These are phyloP conservation scores for Sporisorium iseilematis-ciliati DNA, from an alignment of 1,284 basidiomycete genomes.

Conservation along the genomic window DNA sequence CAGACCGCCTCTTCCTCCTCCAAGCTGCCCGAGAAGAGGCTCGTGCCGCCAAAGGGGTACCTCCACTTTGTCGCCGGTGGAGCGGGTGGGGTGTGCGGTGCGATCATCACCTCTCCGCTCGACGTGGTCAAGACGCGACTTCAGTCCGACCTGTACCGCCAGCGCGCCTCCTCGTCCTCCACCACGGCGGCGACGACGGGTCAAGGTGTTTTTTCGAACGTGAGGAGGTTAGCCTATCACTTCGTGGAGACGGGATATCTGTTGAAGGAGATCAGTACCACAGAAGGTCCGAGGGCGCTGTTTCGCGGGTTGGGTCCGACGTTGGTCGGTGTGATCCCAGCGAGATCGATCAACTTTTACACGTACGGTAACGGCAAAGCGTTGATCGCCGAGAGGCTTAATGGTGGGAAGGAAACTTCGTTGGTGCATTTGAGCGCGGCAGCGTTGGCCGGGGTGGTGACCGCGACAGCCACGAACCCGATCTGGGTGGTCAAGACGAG, in stretches of 20 bases:
- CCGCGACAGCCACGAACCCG: constrained; percentile 91
- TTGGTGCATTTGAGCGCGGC: constrained; percentile 88
- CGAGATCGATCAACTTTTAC: constrained; percentile 93
- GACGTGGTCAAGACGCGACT: constrained; percentile 98
- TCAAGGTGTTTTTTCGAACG: constrained; percentile 57
- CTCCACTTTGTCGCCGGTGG: constrained; percentile 72
- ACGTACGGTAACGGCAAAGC: constrained; percentile 97
- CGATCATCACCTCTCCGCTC: constrained; percentile 94
- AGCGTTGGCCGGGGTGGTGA: constrained; percentile 82
- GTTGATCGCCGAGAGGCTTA: constrained; percentile 85
- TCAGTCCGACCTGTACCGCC: constrained; percentile 87
- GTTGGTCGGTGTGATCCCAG: constrained; percentile 92
- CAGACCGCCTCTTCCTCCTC: constrained; percentile 30
- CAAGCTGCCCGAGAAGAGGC: constrained; percentile 16
- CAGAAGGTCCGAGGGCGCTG: constrained; percentile 88
- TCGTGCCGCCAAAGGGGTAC: constrained; percentile 67
- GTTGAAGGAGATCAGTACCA: constrained; percentile 74
- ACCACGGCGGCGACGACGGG: constrained; percentile 7
- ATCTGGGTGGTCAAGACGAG: constrained; percentile 99
- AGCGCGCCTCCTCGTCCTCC: constrained; percentile 57
- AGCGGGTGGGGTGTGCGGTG: constrained; percentile 96
- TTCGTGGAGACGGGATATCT: constrained; percentile 95
- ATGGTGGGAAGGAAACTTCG: constrained; percentile 83
- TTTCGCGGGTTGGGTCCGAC: constrained; percentile 96
- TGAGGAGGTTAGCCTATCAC: constrained; percentile 81